phyloP scores from a whole-genome alignment of 2,329 filamentous ascomycete species.

The Ciborinia camelliae region DNA sequence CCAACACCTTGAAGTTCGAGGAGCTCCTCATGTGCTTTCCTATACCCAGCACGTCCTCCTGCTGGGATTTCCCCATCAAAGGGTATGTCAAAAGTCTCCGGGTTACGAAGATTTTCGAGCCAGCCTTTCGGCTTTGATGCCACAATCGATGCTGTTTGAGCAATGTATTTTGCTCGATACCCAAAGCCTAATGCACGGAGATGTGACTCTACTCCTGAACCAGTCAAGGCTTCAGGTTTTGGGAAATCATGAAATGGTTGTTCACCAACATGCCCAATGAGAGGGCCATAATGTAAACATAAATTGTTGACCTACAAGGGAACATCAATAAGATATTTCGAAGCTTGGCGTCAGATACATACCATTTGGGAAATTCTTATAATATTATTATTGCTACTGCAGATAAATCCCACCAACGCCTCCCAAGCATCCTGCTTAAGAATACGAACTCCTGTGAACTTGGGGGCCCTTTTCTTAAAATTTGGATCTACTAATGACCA shows the following conservation, averaged over 20 bases:
- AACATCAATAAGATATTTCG: neutral
- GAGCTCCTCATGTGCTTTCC: slow-evolving; percentile 81
- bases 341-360: slow-evolving; percentile 20
- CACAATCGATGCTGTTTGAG: slow-evolving; percentile 76
- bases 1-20: slow-evolving; percentile 82
- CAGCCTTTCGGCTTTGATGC: slow-evolving; percentile 65
- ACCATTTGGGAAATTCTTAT: slow-evolving; percentile 93
- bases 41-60: slow-evolving; percentile 51
- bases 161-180: slow-evolving; percentile 90
- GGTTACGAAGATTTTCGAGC: slow-evolving; percentile 76
- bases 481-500: slow-evolving; percentile 86
- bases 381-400: slow-evolving; percentile 99
- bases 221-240: slow-evolving; percentile 66
- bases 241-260: slow-evolving; percentile 87
- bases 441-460: slow-evolving; percentile 88
- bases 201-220: slow-evolving; percentile 71
- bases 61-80: slow-evolving; percentile 46
- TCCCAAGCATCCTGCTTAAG: slow-evolving; percentile 96
- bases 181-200: slow-evolving; percentile 86
- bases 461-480: slow-evolving; percentile 80
- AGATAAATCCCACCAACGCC: slow-evolving; percentile 89
- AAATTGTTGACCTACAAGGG: slow-evolving; percentile 69
- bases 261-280: slow-evolving; percentile 67
- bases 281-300: slow-evolving; percentile 77
- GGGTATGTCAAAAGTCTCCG: slow-evolving; percentile 72